These are phyloP conservation scores for Diaporthe nobilis DNA, from an alignment of 2,329 filamentous ascomycete genomes.

Conservation along the genomic window DNA sequence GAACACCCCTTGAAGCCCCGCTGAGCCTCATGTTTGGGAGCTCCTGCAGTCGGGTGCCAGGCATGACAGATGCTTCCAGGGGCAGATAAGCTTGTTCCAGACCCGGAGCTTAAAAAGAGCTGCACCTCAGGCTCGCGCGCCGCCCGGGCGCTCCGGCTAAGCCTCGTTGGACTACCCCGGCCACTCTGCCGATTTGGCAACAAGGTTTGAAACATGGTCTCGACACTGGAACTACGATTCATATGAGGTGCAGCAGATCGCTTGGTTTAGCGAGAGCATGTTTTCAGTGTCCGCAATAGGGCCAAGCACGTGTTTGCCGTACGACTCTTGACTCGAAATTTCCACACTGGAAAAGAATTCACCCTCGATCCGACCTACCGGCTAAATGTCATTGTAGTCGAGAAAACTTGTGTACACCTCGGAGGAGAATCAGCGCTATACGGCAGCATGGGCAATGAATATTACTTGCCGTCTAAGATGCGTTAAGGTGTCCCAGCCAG, in stretches of 20 bases:
- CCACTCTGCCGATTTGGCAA: not conserved
- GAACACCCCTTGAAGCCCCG: slow-evolving; percentile 3
- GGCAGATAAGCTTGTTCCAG: slow-evolving; percentile 17
- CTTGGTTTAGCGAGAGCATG: not conserved
- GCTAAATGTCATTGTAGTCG: not conserved
- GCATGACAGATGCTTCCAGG: slow-evolving; percentile 4
- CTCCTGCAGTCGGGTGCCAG: not conserved
- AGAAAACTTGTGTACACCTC: not conserved
- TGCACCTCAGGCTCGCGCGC: not conserved
- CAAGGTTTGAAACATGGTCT: slow-evolving; percentile 6
- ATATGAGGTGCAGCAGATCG: not conserved
- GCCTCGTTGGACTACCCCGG: not conserved
- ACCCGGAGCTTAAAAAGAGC: slow-evolving; percentile 1
- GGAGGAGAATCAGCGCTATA: not conserved
- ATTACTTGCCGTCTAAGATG: not conserved
- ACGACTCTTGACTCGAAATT: not conserved
- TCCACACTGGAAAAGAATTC: not conserved
- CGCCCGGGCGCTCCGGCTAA: not conserved
- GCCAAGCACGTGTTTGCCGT: too few species aligned
- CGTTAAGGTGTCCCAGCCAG: not conserved
- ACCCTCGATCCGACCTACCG: not conserved
- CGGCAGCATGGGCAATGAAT: rapidly evolving
- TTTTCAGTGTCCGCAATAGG: not conserved
- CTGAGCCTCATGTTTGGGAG: slow-evolving; percentile 16
- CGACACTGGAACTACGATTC: slow-evolving; percentile 9